Evolutionary conservation across 805 yeast species (phyloP).

Genomic region (Kodamaea lidongshanica): DNA sequence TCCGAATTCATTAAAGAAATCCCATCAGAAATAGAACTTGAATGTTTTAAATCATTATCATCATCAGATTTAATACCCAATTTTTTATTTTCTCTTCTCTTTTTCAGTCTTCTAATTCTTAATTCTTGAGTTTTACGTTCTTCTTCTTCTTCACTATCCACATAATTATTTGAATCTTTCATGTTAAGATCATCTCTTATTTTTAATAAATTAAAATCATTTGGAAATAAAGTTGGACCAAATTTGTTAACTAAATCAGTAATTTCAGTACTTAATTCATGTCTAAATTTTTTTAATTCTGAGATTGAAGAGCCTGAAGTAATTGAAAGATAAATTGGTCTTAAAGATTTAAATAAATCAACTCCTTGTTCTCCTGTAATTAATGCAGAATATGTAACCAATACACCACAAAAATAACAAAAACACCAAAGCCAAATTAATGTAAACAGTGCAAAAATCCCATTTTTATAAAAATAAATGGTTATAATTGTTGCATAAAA

Average conservation of each 20-base stretch:
- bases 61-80: constrained; percentile 7
- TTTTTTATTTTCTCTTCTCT: constrained; percentile 18
- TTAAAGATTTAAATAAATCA: constrained; percentile 76
- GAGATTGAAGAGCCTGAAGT: constrained; percentile 51
- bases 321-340: constrained; percentile 69
- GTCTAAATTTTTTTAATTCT: constrained; percentile 57
- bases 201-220: constrained; percentile 61
- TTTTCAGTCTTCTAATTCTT: constrained; percentile 36
- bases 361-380: constrained; percentile 89
- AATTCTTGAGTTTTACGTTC: constrained; percentile 44
- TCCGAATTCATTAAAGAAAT: constrained; percentile 57
- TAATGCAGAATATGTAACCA: constrained; percentile 84
- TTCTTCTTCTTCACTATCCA: constrained; percentile 45
- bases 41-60: constrained; percentile 11
- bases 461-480: constrained; percentile 21
- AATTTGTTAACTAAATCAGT: constrained; percentile 72
- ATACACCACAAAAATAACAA: constrained; percentile 56
- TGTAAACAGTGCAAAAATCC: constrained; percentile 11
- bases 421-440: constrained; percentile 40
- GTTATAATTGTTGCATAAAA: constrained; percentile 67
- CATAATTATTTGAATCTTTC: constrained; percentile 20
- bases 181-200: constrained; percentile 34
- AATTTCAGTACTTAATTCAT: constrained; percentile 60
- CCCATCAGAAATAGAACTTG: constrained; percentile 50
- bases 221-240: constrained; percentile 80